Evolutionary conservation across 2,329 filamentous ascomycete species (phyloP), one percentile per base, ranked within the genome.

Genomic region (Colletotrichum tanaceti): DNA sequence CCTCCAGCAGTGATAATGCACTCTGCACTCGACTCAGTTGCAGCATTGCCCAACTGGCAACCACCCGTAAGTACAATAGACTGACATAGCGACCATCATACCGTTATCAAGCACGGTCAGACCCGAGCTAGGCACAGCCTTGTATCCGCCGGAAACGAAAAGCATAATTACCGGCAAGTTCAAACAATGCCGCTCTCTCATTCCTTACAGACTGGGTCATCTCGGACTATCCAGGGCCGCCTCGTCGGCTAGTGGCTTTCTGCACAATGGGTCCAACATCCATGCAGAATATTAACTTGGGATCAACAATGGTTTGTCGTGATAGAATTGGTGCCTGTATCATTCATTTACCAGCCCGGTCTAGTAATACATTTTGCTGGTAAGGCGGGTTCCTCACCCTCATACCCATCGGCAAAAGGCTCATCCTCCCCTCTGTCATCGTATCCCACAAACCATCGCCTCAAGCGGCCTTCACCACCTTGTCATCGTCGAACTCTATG

Each of bases 401-500:
- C 58, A 50, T 55, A 66, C 61, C 18, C 58, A 49, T 53, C 52
- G 46, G 50, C 28, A 43, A 49, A 49, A 46, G 54, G 53, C 65
- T 32, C 44, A 24, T 54, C 52, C 58, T 65, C 49, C 28, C 43
- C 43, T 46, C 16, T 59, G 65, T 71, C 71, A 69, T 71, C 63
- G 60, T 66, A 53, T 59, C 50, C 58, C 46, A 32, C 58, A 28
- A 22, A 22, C 41, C 22, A 13, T 28, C 47, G 7, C 50, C 73
- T 84, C 77, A 91, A 75, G 89, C 86, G 73, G 84, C 81, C 80
- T 87, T 88, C 44, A 91, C 89, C 68, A 90, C 82, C 80, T 89
- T 90, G 82, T 92, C 90, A 78, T 97, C 93, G 78, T 95, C 91
- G 79, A 94, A 97, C 72, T 93, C 89, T 75, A 97, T 87, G 75